Evolutionary conservation across 768 basidiomycete species (phyloP), one percentile per base, ranked within the genome.

Genomic region (Asterophora parasitica): DNA sequence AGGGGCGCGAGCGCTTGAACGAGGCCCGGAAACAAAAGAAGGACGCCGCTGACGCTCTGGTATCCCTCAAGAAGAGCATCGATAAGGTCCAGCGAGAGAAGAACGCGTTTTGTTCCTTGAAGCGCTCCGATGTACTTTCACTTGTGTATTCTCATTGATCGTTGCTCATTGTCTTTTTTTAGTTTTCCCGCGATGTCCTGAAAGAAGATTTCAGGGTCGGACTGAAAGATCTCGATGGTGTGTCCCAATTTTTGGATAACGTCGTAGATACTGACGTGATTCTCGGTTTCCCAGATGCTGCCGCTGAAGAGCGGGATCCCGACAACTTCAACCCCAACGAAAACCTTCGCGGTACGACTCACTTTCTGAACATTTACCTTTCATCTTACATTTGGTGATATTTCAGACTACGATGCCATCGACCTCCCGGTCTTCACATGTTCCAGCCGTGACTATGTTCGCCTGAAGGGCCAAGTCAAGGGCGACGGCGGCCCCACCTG

Each of bases 361-460:
- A 11, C 17, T 15, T 17, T 13, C 32, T 36, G 33, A 37, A 15
- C 32, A 19, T 7, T 44, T 3, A 23, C 15, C 17, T n/a, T 41
- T 19, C 23, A 40, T 15, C 19, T 9, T 15, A 19, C 31, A 7
- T 40, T 10, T 39, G 28, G n/a, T 19, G 13, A 10, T 9, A 30
- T 4, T 46, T 16, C 41, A 82, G 82, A 83, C 56, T 83, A 83
- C 52, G 71, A 73, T 23, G 71, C 68, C 1, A 82, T 83, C 44
- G 69, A 82, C 49, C 72, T 84, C 4, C 82, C 82, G 2, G 79
- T 81, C 9, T 83, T 83, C 61, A 80, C 79, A 13, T 74, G 71
- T 48, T 83, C 81, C 1, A 73, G 77, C 33, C 72, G 81, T 13
- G 81, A 84, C 58, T 83, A 84, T 52, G 70, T 81, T 13, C 67